Base-by-base conservation (phyloP, 208 protist species). In the Trypanosoma brucei region DNA sequence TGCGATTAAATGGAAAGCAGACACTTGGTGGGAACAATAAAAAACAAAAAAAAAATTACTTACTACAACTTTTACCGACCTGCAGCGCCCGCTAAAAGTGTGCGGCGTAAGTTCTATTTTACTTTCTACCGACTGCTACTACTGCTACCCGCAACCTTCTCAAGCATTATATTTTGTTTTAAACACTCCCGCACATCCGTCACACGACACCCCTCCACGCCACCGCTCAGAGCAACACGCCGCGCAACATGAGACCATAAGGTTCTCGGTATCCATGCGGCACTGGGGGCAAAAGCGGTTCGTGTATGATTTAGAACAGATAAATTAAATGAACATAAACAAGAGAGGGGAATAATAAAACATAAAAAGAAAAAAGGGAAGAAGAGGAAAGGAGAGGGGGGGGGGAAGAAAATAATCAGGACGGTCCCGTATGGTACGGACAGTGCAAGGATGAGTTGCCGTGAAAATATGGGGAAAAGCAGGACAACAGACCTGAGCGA, bases 321-420 rank as follows among this genome's bases (percentile, higher is more conserved):
- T 30, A 60, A 70, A 49, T 13, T 70, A 37, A 36, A 65, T 37
- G 33, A 46, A 9, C 13, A 40, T 13, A 46, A 37, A 4, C 45
- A 58, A 46, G 42, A 11, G 42, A 46, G 11, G 42, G 42, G 11
- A 46, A 11, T 6, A 6, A 11, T 46, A 11, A 11, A 46, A 46
- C 8, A 6, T 11, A 11, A 46, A 46, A 46, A 46, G 42, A 11
- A 14, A 46, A 46, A 46, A 14, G 11, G 11, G 11, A 46, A 46
- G 42, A 14, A 46, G 11, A 46, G 11, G 42, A 46, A 11, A 46
- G 42, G 11, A 46, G 11, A 46, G 42, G 42, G 11, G 11, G 42
- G 42, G 42, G 42, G 11, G 11, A 46, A 11, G 11, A 46, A 46
- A 46, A 46, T 11, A 46, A 14, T 46, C 11, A 46, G 11, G 11